A percentile compares a stretch with the other conserved stretches of the same genome.
Evolutionary conservation across 176 grass and related monocot species (phyloP).

Genomic region (Raddia distichophylla): DNA sequence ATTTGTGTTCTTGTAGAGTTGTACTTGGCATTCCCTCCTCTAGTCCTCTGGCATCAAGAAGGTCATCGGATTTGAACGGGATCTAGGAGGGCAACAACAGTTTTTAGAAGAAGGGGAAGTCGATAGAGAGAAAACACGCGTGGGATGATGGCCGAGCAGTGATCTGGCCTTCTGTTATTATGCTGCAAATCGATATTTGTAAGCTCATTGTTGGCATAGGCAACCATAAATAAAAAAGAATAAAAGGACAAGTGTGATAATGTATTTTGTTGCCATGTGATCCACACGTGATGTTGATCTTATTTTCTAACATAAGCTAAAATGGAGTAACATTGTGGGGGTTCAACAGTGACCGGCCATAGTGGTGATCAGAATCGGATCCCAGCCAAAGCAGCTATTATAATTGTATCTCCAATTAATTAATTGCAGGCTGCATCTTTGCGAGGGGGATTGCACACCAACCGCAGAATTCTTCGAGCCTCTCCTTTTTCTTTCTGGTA

Average conservation of each 20-base stretch:
- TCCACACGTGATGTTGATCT: background rate
- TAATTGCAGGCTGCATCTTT: background rate
- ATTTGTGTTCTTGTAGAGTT: too few species aligned
- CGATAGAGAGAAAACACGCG: too few species aligned
- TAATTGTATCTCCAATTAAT: background rate
- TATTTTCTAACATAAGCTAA: background rate
- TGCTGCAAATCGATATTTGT: background rate
- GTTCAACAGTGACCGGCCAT: conserved; percentile 8
- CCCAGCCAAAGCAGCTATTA: background rate
- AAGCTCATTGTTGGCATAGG: background rate
- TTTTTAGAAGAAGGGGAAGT: too few species aligned
- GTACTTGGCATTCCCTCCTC: too few species aligned
- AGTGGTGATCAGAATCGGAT: conserved; percentile 32
- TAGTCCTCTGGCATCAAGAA: too few species aligned
- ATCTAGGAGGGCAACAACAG: too few species aligned
- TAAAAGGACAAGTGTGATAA: background rate
- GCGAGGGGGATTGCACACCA: background rate
- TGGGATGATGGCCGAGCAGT: too few species aligned
- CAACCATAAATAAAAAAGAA: background rate
- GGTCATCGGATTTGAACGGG: too few species aligned
- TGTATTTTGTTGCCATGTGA: background rate
- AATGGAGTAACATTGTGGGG: background rate
- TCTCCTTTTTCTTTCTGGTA: background rate
- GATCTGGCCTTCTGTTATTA: background rate
- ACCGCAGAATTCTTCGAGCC: background rate